Conservation (phyloP, 2,329 filamentous ascomycete species). For the Colletotrichum destructivum region DNA sequence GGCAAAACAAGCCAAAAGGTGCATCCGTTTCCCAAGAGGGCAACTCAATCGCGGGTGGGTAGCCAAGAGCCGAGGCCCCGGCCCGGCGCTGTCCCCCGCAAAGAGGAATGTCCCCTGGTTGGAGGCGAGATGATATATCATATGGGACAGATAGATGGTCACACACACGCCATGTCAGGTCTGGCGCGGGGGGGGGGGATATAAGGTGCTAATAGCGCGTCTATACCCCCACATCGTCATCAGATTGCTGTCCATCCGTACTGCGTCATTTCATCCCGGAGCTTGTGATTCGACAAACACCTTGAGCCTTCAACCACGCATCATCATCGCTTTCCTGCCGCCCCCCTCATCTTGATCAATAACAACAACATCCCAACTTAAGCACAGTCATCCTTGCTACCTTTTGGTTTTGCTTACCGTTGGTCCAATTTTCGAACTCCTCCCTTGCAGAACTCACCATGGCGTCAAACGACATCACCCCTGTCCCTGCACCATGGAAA, state of each 20-base stretch:
- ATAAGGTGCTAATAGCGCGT: constrained; percentile 22
- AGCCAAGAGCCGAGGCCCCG: constrained; percentile 24
- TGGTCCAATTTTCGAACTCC: background rate
- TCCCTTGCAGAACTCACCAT: background rate
- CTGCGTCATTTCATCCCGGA: background rate
- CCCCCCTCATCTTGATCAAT: background rate
- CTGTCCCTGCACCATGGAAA: constrained; percentile 56
- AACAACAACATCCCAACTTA: background rate
- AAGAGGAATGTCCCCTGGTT: constrained; percentile 2
- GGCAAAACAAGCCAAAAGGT: background rate
- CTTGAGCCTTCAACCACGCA: background rate
- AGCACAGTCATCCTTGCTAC: background rate
- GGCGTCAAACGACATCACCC: constrained; percentile 19
- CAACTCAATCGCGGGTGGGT: constrained; percentile 22
- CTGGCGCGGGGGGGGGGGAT: background rate
- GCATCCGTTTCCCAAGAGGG: constrained; percentile 14
- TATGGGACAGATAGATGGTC: background rate
- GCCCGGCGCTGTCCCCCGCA: constrained; percentile 20
- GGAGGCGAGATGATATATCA: background rate
- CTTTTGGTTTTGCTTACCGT: no score
- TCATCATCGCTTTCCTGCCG: no score
- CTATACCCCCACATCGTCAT: background rate
- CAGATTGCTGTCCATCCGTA: background rate
- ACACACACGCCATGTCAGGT: no score
- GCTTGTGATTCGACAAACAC: background rate